phyloP scores from a whole-genome alignment of 805 yeast genomes.

The Cyberlindnera subsufficiens region DNA sequence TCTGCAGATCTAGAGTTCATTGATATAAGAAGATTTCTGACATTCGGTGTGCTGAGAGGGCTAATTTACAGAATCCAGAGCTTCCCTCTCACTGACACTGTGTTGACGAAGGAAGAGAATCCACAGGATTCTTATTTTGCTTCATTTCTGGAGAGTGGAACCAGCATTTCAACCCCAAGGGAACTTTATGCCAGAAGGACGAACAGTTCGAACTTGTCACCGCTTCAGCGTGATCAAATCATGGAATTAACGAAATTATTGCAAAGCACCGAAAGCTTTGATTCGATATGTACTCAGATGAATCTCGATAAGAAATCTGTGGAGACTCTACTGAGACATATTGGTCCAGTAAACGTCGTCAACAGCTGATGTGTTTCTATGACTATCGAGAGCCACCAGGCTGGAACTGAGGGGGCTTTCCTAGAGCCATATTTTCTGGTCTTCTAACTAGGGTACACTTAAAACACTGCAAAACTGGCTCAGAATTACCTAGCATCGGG shows the following conservation, averaged over 20 bases:
- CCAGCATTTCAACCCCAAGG: background rate
- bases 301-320: constrained; percentile 50
- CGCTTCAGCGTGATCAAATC: constrained; percentile 11
- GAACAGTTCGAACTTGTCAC: constrained; percentile 8
- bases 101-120: constrained; percentile 11
- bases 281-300: constrained; percentile 66
- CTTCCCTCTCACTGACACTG: constrained; percentile 44
- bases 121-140: constrained; percentile 10
- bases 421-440: too few species aligned
- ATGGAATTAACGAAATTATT: constrained; percentile 30
- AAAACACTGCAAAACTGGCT: too few species aligned
- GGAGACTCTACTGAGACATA: constrained; percentile 37
- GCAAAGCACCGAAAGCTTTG: constrained; percentile 50
- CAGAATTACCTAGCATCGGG: too few species aligned
- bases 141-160: constrained; percentile 1
- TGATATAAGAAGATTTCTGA: constrained; percentile 78
- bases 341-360: constrained; percentile 47
- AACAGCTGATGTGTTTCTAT: constrained; percentile 23
- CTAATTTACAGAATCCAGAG: constrained; percentile 75
- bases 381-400: too few species aligned
- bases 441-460: too few species aligned
- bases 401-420: too few species aligned
- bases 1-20: constrained; percentile 50
- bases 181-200: background rate
- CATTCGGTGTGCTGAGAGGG: constrained; percentile 82